These are phyloP conservation scores for Hyphopichia wangnamkhiaoensis DNA, from an alignment of 1,139 yeast genomes.

Conservation along the genomic window DNA sequence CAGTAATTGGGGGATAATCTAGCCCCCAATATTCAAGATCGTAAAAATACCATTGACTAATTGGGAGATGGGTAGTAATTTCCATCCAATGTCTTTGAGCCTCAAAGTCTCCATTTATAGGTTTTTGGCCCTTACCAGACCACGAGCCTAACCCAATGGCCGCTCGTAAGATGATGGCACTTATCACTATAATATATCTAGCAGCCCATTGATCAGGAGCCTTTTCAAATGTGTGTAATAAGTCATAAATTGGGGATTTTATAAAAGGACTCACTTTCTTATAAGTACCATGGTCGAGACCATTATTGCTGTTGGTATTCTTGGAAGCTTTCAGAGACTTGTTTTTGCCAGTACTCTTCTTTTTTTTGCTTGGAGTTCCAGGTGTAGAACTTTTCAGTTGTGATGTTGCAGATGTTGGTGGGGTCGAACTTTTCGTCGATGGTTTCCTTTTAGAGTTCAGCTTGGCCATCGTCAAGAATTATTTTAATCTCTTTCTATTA, in stretches of 20 bases:
- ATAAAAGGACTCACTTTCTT: constrained; percentile 19
- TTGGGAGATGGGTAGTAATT: constrained; percentile 73
- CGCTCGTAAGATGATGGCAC: constrained; percentile 74
- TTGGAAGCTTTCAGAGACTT: background rate
- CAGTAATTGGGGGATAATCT: constrained; percentile 97
- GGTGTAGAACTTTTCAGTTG: background rate
- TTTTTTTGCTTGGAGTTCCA: background rate
- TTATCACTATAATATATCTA: constrained; percentile 70
- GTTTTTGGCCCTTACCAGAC: constrained; percentile 69
- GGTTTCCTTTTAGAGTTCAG: background rate
- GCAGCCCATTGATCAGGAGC: constrained; percentile 93
- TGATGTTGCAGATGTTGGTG: background rate
- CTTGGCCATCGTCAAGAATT: constrained; percentile 1
- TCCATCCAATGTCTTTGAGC: constrained; percentile 99
- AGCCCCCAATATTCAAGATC: constrained; percentile 95
- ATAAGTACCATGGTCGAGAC: background rate
- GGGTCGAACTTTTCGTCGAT: background rate
- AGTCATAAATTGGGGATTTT: constrained; percentile 40
- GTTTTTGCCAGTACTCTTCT: background rate
- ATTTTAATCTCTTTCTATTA: background rate
- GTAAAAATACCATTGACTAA: constrained; percentile 81
- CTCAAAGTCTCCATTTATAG: constrained; percentile 93
- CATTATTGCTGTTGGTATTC: background rate
- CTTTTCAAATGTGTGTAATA: constrained; percentile 41
- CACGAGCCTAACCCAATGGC: constrained; percentile 90